Conservation (phyloP, 768 basidiomycete genomes). For the Vararia minispora region DNA sequence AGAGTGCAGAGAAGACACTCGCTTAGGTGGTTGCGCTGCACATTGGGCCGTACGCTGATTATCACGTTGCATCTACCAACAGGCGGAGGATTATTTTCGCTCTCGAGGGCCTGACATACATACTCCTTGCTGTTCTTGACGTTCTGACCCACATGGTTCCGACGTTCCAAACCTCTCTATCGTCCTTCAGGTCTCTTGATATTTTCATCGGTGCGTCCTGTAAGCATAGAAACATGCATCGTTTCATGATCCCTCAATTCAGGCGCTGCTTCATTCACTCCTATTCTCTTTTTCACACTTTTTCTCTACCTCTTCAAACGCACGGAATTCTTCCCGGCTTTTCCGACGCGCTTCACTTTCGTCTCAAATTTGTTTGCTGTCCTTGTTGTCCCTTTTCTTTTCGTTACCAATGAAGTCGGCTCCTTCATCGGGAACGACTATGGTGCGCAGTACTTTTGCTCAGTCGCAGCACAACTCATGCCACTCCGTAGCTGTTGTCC, state of each 20-base stretch:
- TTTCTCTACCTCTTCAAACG: constrained; percentile 52
- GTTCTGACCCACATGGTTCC: constrained; percentile 46
- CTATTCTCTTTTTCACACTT: constrained; percentile 49
- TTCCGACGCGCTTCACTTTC: constrained; percentile 39
- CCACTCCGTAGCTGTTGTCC: constrained; percentile 1
- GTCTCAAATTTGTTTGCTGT: constrained; percentile 35
- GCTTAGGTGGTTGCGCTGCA: too few species aligned
- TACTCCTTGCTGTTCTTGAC: constrained; percentile 48
- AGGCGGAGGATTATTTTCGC: constrained; percentile 50
- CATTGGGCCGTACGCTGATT: too few species aligned
- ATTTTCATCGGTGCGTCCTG: constrained; percentile 43
- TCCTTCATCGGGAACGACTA: constrained; percentile 53
- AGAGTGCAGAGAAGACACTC: too few species aligned
- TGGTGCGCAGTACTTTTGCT: constrained; percentile 27
- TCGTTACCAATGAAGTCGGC: constrained; percentile 45
- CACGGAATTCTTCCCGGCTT: constrained; percentile 35
- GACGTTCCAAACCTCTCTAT: constrained; percentile 32
- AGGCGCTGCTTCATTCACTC: constrained; percentile 51
- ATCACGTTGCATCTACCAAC: constrained; percentile 3
- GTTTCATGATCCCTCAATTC: background rate
- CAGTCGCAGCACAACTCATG: constrained; percentile 1
- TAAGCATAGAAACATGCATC: too few species aligned
- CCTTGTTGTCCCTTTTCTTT: constrained; percentile 42
- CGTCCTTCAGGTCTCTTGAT: constrained; percentile 43
- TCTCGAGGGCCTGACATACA: constrained; percentile 51